Evolutionary conservation across 257 asterid species (phyloP), one percentile per base, ranked within the genome.

Genomic region (Striga asiatica): DNA sequence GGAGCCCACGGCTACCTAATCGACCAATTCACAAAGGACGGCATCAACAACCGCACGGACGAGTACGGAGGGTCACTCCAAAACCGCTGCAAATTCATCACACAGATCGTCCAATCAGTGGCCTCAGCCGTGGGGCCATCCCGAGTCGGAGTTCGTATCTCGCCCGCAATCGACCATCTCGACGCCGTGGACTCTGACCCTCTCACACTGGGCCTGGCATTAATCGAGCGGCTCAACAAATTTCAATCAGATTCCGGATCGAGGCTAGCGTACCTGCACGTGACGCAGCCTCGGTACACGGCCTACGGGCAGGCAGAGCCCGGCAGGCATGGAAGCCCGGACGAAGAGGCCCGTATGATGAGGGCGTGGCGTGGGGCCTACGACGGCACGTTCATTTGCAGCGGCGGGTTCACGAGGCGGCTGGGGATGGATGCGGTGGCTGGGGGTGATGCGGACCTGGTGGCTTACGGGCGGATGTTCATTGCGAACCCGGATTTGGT

Each of bases 1-100:
- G 94, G 93, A 34, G 98, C 98, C 28, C 98, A 91, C 3, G 96
- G 98, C 6, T 91, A 91, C 77, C 81, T 91, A 32, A 82, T 91
- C 7, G 98, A 91, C 27, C 98, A 91, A 54, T 91, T 91, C 65
- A 69, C 82, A 58, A 91, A 91, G 60, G 83, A 84, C 9, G 98
- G 96, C 14, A 91, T 91, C 81, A 91, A 87, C 16, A 85, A 87
- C 22, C 69, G 96, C 0, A 64, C 61, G n/a, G 96, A 87, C 16
- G 88, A 78, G 61, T 87, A 83, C 7, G 95, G 96, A 0, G 98
- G 96, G n/a, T 75, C 96, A 2, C 64, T 84, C 10, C 67, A 65
- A 16, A 91, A 86, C 54, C 94, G 98, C 27, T 81, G 95, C 80
- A 83, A 50, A 60, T 82, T 91, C 73, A 53, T 88, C 2, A 58